Percentiles rank a stretch among this genome's conserved stretches.
phyloP scores from a whole-genome alignment of 192 early-diverging fungal species.

The Cladochytrium replicatum region DNA sequence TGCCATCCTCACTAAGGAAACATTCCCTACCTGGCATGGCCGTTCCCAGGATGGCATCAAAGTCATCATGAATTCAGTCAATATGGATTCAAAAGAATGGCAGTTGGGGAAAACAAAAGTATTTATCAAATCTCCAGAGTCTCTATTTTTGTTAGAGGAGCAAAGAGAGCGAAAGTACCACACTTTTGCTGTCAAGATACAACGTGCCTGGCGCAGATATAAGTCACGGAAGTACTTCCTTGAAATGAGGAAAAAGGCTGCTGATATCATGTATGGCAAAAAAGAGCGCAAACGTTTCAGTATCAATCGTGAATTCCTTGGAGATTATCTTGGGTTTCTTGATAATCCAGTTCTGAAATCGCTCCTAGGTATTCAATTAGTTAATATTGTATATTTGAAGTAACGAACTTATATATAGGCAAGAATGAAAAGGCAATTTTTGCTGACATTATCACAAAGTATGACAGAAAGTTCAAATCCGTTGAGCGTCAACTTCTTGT shows the following conservation, averaged over 20 bases:
- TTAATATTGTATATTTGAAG: background rate
- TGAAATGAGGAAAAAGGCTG: slow-evolving; percentile 88
- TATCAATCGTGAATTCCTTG: slow-evolving; percentile 76
- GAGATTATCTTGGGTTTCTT: slow-evolving; percentile 74
- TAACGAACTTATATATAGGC: slow-evolving; percentile 17
- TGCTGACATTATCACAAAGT: slow-evolving; percentile 39
- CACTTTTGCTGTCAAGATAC: slow-evolving; percentile 86
- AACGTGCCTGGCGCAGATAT: slow-evolving; percentile 78
- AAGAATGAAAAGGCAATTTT: slow-evolving; percentile 47
- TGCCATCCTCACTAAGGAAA: slow-evolving; percentile 74
- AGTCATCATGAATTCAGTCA: slow-evolving; percentile 76
- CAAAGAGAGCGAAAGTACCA: slow-evolving; percentile 94
- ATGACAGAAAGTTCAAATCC: slow-evolving; percentile 52
- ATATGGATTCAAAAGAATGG: slow-evolving; percentile 80
- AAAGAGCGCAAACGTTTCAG: slow-evolving; percentile 90
- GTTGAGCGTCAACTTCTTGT: slow-evolving; percentile 35
- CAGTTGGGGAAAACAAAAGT: slow-evolving; percentile 91
- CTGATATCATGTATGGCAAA: slow-evolving; percentile 74
- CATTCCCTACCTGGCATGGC: slow-evolving; percentile 71
- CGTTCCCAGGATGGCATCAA: slow-evolving; percentile 57
- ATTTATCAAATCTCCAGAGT: slow-evolving; percentile 93
- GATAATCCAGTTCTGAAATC: slow-evolving; percentile 47
- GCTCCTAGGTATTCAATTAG: slow-evolving; percentile 32
- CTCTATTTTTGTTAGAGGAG: slow-evolving; percentile 83
- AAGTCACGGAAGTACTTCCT: slow-evolving; percentile 83